Evolutionary conservation across 1,284 basidiomycete genomes (phyloP).

Genomic region (Leccinum pachyderme): DNA sequence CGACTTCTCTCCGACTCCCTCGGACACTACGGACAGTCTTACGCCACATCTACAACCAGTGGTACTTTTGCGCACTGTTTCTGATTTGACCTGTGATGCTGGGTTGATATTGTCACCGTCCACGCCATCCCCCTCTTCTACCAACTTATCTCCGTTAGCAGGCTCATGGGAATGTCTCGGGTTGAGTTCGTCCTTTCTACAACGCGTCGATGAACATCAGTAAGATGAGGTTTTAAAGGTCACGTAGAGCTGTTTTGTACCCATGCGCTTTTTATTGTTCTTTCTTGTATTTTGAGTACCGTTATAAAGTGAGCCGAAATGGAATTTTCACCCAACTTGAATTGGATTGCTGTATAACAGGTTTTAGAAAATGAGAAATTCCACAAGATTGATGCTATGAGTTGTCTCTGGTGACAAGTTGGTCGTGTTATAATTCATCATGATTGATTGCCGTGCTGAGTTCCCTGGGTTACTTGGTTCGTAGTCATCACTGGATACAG

Average conservation of each 20-base stretch:
- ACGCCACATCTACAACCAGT: slow-evolving; percentile 15
- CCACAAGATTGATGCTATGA: not conserved
- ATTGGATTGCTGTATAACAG: not conserved
- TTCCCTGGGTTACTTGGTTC: not conserved
- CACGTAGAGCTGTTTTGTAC: not conserved
- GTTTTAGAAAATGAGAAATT: not conserved
- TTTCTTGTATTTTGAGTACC: not conserved
- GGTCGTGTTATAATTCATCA: no score
- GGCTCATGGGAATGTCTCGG: slow-evolving; percentile 22
- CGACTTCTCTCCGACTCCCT: slow-evolving; percentile 51
- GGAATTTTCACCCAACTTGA: not conserved
- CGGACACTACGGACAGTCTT: slow-evolving; percentile 5
- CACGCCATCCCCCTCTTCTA: not conserved
- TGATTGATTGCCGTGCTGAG: not conserved
- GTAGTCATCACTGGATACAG: not conserved
- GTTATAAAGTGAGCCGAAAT: not conserved
- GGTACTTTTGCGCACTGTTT: slow-evolving; percentile 24
- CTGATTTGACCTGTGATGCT: slow-evolving; percentile 22
- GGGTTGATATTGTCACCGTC: not conserved
- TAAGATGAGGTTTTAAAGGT: not conserved
- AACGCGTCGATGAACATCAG: slow-evolving; percentile 5
- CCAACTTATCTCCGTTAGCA: not conserved
- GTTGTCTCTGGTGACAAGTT: not conserved
- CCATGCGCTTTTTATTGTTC: not conserved
- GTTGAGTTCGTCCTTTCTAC: slow-evolving; percentile 23